Evolutionary conservation across 805 yeast species (phyloP).

Genomic region (Wickerhamomyces ciferrii): DNA sequence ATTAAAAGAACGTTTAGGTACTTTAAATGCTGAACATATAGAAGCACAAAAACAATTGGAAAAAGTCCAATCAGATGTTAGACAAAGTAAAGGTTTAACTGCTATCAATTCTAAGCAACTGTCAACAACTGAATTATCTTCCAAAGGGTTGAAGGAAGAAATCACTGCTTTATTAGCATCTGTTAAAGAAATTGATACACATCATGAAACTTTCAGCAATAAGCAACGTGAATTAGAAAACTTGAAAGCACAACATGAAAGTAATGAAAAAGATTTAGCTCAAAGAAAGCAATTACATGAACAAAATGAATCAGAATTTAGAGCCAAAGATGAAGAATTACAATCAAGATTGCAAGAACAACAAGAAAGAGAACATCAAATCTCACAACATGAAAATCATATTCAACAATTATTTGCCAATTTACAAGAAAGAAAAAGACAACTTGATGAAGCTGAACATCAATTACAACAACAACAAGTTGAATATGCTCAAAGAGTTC

Average conservation of each 20-base stretch:
- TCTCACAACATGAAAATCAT: slow-evolving; percentile 31
- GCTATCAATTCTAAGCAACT: slow-evolving; percentile 69
- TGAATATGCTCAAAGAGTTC: slow-evolving; percentile 32
- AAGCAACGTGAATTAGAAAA: slow-evolving; percentile 29
- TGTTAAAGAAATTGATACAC: slow-evolving; percentile 30
- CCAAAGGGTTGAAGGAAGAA: slow-evolving; percentile 37
- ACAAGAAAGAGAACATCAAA: slow-evolving; percentile 28
- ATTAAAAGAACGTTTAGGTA: slow-evolving; percentile 64
- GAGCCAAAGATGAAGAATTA: slow-evolving; percentile 22
- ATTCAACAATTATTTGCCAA: slow-evolving; percentile 28
- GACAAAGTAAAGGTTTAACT: slow-evolving; percentile 56
- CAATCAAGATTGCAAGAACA: slow-evolving; percentile 27
- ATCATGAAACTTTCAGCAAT: slow-evolving; percentile 31
- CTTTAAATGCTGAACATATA: slow-evolving; percentile 59
- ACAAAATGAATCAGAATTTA: slow-evolving; percentile 12
- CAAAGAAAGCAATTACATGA: slow-evolving; percentile 22
- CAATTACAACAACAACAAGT: slow-evolving; percentile 33
- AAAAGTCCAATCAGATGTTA: slow-evolving; percentile 45
- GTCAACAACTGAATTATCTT: slow-evolving; percentile 52
- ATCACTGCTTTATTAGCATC: slow-evolving; percentile 25
- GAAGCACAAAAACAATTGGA: slow-evolving; percentile 54
- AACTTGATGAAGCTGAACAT: slow-evolving; percentile 32
- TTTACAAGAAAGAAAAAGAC: slow-evolving; percentile 29
- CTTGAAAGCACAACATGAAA: slow-evolving; percentile 25
- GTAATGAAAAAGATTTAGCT: slow-evolving; percentile 28